Evolutionary conservation across 2,329 filamentous ascomycete species (phyloP).

Genomic region (Sclerotinia nivalis): DNA sequence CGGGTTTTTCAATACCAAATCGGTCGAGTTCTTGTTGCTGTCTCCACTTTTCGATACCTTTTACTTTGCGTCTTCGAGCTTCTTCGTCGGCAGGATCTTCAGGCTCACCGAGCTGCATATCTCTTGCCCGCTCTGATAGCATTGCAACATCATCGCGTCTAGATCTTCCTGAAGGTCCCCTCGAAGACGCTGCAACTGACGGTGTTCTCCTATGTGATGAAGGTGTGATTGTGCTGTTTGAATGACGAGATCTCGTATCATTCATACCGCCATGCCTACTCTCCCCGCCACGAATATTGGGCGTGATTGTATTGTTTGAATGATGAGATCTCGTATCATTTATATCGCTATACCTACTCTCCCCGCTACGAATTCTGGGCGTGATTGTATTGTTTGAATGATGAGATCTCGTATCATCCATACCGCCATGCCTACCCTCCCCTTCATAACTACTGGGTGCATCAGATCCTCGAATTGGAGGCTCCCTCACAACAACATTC

Average conservation of each 20-base stretch:
- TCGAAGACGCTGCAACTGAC: not conserved
- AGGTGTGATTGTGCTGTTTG: not conserved
- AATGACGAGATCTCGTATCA: not conserved
- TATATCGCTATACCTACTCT: no score
- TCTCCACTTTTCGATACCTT: not conserved
- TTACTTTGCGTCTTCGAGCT: not conserved
- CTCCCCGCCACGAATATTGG: no score
- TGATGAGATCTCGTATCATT: not conserved
- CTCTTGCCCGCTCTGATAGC: not conserved
- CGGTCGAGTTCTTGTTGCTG: not conserved
- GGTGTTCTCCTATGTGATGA: not conserved
- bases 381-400: not conserved
- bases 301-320: no score
- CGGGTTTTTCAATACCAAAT: not conserved
- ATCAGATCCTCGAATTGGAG: no score
- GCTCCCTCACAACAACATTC: no score
- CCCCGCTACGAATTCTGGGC: no score
- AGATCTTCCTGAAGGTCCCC: not conserved
- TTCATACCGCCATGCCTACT: no score
- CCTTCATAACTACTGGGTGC: not conserved
- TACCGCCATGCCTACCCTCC: not conserved
- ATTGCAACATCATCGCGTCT: not conserved
- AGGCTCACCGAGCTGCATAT: not conserved
- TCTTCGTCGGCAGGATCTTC: not conserved
- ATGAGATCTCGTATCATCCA: not conserved